Evolutionary conservation across 179 eudicot species (phyloP).

Genomic region (Silene noctiflora): DNA sequence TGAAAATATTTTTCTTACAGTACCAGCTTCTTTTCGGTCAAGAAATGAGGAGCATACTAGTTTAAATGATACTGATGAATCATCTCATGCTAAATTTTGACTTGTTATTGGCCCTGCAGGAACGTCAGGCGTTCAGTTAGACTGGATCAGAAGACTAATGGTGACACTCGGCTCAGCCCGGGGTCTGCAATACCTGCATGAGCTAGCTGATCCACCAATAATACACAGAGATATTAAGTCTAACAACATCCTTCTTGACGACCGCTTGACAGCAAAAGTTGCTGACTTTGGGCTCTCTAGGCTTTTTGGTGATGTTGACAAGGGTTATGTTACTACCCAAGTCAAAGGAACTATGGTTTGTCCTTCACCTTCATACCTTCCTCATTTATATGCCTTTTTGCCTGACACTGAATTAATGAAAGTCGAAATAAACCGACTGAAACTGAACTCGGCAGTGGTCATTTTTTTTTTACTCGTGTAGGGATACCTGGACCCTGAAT

Average conservation of each 20-base stretch:
- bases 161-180: constrained; percentile 45
- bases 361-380: background rate
- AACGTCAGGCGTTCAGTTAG: constrained; percentile 37
- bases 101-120: constrained; percentile 27
- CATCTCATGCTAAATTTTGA: background rate
- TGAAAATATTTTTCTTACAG: no score
- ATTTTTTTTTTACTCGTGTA: constrained; percentile 9
- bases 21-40: no score
- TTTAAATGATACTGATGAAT: no score
- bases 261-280: constrained; percentile 37
- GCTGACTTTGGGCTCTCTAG: constrained; percentile 41
- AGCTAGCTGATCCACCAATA: constrained; percentile 38
- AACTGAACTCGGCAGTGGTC: no score
- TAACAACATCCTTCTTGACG: constrained; percentile 37
- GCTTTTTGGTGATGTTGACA: constrained; percentile 32
- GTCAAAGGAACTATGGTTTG: constrained; percentile 46
- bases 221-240: constrained; percentile 43
- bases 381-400: background rate
- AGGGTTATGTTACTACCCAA: constrained; percentile 45
- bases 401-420: background rate
- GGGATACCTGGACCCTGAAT: constrained; percentile 55
- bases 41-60: no score
- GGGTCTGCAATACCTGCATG: constrained; percentile 44
- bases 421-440: background rate
- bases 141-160: constrained; percentile 46